A percentile compares a stretch with the other conserved stretches of the same genome.
Evolutionary conservation across 1,284 basidiomycete species (phyloP).

Genomic region (Blastosporella zonata): DNA sequence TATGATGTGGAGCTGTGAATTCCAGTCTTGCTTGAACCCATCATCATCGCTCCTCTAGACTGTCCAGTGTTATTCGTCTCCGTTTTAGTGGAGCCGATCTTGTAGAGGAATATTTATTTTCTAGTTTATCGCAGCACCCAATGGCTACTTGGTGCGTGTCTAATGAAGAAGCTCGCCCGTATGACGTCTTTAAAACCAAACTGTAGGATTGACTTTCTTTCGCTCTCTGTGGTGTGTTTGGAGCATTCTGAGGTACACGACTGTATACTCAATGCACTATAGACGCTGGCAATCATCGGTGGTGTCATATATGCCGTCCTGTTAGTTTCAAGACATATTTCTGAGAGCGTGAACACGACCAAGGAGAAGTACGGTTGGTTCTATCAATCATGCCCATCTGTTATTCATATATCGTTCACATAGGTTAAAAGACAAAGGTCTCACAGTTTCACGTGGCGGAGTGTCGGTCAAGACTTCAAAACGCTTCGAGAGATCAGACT

Average conservation of each 20-base stretch:
- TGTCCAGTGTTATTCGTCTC: neutral
- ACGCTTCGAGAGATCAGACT: slow-evolving; percentile 56
- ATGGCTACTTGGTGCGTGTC: slow-evolving; percentile 16
- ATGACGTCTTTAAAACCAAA: too few species aligned
- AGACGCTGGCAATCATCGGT: slow-evolving; percentile 46
- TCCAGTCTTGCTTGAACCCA: neutral
- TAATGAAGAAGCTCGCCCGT: neutral
- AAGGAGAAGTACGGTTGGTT: slow-evolving; percentile 41
- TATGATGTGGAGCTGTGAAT: too few species aligned
- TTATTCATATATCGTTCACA: neutral
- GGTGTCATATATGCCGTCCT: slow-evolving; percentile 41
- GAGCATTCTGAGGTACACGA: neutral
- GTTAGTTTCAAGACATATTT: slow-evolving; percentile 33
- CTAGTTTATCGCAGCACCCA: neutral
- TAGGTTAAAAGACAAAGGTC: slow-evolving; percentile 56
- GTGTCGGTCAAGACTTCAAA: slow-evolving; percentile 61
- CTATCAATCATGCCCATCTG: neutral
- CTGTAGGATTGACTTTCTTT: slow-evolving; percentile 38
- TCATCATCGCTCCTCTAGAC: neutral
- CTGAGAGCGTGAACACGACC: slow-evolving; percentile 38
- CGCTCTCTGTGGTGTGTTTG: slow-evolving; percentile 34
- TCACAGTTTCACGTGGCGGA: slow-evolving; percentile 52
- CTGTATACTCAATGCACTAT: neutral
- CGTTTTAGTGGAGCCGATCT: neutral
- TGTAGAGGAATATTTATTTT: neutral